Base-by-base conservation (phyloP, 1,284 basidiomycete genomes). In the Trichosporon coremiiforme region DNA sequence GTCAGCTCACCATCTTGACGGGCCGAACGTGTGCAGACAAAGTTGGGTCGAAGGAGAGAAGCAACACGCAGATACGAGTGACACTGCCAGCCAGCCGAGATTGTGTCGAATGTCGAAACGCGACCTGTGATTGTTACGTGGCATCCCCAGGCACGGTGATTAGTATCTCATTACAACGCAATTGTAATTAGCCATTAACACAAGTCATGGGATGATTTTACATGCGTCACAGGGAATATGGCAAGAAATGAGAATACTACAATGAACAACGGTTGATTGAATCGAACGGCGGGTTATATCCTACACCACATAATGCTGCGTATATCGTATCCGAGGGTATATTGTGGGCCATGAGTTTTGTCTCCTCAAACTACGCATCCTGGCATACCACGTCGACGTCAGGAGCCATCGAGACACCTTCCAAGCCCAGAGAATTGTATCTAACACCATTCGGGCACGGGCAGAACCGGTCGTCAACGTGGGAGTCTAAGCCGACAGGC, bases 331-430 rank as follows among this genome's bases (percentile, higher is more conserved):
- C 31, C 8, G 31, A 17, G 57, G 57, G 57, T 50, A 64, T 33
- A 64, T 25, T 33, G 33, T 64, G 45, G 64, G 53, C 35, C 57
- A 57, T 47, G 60, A n/a, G 35, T 22, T 17, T 22, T 35, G 31
- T 55, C 45, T 53, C 62, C 41, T n/a, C 35, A 8, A 33, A n/a
- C 62, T 57, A 71, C n/a, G 67, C 65, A 41, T 71, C 70, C 35
- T 68, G 68, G 60, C 68, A 33, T 53, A 69, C 73, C 13, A 57
- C 68, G 41, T 76, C 75, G 13, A 73, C 72, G 45, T 76, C 75
- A 10, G 75, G 75, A 29, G 73, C 75, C 74, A 75, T 75, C 9
- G 57, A 66, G 31, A 74, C 64, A 53, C 71, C 71, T 45, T 74
- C 69, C 9, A 76, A 66, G 1, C 75, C 75, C n/a, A 76, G 67